Evolutionary conservation across 176 grass and related monocot species (phyloP), one percentile per base, ranked within the genome.

Genomic region (Rhipidocladum racemiflorum): DNA sequence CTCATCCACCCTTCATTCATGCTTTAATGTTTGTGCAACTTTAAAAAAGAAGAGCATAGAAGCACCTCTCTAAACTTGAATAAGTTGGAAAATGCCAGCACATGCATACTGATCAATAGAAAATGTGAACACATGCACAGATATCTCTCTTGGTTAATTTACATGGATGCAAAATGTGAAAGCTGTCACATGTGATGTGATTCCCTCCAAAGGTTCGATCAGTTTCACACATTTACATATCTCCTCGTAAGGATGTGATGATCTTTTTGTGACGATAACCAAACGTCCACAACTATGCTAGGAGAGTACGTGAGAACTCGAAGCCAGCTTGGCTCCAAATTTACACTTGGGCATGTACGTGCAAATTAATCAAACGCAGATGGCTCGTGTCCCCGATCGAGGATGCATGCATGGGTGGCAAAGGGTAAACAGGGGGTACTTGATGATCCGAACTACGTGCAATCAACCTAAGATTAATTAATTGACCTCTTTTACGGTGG

Each of bases 121-220:
- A 29, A 43, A 48, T 64, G 59, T 23, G 75, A 32, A 64, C 59
- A 48, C 61, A 5, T 1, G 27, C 45, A 21, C 70, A 1, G 15
- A 8, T 60, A 39, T 14, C 13, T 44, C 54, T 24, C 21, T 11
- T 10, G 8, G 21, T 24, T 23, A 10, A 11, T 24, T 11, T 29
- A 55, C 49, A 68, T 55, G 63, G 64, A 56, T 69, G 64, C 50
- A 53, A 15, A 36, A 53, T 67, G 30, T 67, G 62, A 67, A 76
- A 67, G 45, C 45, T 18, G 24, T 43, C 3, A 40, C 10, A 43
- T 44, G 8, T 0, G n/a, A 43, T 44, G 8, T 0, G n/a, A 69
- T 42, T 21, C 75, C 38, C 6, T 81, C 24, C 38, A 4, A 9
- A n/a, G 18, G 27, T 44, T 44, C n/a, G n/a, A n/a, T n/a, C 60